Conservation (phyloP, 2,329 filamentous ascomycete genomes). For the Escovopsis sp. region DNA sequence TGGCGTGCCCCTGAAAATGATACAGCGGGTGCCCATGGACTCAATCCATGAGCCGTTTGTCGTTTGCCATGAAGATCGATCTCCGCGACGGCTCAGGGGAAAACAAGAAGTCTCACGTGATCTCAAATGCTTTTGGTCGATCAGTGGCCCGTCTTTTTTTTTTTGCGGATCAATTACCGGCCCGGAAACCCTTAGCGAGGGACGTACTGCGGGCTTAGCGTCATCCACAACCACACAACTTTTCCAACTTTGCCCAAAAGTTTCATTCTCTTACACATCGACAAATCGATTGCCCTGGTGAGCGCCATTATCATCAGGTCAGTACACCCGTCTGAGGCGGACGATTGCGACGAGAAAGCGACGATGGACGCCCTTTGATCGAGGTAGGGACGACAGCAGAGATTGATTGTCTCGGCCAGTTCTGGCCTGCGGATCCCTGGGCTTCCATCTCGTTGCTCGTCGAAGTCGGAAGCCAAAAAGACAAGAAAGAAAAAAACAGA, state of each 20-base stretch:
- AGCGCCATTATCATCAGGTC: slow-evolving; percentile 33
- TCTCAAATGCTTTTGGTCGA: too few relatives aligned
- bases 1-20: too few relatives aligned
- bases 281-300: slow-evolving; percentile 35
- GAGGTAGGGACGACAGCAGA: neutral
- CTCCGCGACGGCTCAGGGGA: too few relatives aligned
- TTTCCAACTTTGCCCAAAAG: slow-evolving; percentile 19
- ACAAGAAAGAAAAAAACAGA: neutral
- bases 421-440: neutral
- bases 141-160: neutral
- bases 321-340: slow-evolving; percentile 14
- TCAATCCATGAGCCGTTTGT: too few relatives aligned
- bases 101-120: neutral
- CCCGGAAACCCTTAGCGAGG: slow-evolving; percentile 15
- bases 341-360: neutral
- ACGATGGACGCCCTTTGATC: neutral
- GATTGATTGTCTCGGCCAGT: neutral
- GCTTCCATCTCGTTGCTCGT: neutral
- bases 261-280: slow-evolving; percentile 23
- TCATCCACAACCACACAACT: slow-evolving; percentile 26
- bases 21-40: too few relatives aligned
- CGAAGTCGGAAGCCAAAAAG: neutral
- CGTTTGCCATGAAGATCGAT: too few relatives aligned
- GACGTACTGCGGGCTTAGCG: slow-evolving; percentile 22
- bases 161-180: slow-evolving; percentile 10